Evolutionary conservation across 2,329 filamentous ascomycete genomes (phyloP).

Genomic region (Fusarium keratoplasticum): DNA sequence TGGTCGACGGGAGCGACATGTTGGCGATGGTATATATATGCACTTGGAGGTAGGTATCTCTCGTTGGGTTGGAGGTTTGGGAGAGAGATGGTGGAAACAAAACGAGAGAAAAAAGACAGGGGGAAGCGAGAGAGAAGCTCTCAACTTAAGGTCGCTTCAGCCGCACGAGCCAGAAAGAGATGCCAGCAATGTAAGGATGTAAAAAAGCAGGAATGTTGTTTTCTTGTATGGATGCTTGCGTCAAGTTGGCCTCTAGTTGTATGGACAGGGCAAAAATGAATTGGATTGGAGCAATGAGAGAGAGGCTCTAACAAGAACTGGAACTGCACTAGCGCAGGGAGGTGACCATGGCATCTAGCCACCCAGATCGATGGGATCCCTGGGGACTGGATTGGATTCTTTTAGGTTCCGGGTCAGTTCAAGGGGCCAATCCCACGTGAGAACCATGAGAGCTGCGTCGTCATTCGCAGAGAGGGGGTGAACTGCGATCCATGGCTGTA

Average conservation of each 20-base stretch:
- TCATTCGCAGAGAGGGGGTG: constrained; percentile 13
- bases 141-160: constrained; percentile 6
- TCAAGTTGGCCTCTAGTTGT: constrained; percentile 7
- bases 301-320: constrained; percentile 24
- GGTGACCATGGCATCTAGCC: not conserved
- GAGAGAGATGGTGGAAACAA: not conserved
- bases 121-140: constrained; percentile 4
- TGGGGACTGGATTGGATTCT: not conserved
- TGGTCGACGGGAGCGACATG: constrained; percentile 56
- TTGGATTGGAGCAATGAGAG: not conserved
- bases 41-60: not conserved
- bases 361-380: constrained; percentile 16
- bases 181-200: not conserved
- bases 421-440: constrained; percentile 23
- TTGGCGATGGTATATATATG: constrained; percentile 10
- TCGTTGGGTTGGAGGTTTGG: not conserved
- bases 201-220: constrained; percentile 3
- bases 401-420: not conserved
- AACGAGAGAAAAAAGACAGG: constrained; percentile 6
- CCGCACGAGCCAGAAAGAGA: not conserved
- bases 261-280: constrained; percentile 1
- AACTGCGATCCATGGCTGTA: too few relatives aligned
- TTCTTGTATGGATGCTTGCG: constrained; percentile 17
- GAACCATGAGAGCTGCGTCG: constrained; percentile 20
- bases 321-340: constrained; percentile 16